A percentile compares a stretch with the other conserved stretches of the same genome.
Evolutionary conservation across 257 asterid genomes (phyloP).

Genomic region (Penstemon barbatus): DNA sequence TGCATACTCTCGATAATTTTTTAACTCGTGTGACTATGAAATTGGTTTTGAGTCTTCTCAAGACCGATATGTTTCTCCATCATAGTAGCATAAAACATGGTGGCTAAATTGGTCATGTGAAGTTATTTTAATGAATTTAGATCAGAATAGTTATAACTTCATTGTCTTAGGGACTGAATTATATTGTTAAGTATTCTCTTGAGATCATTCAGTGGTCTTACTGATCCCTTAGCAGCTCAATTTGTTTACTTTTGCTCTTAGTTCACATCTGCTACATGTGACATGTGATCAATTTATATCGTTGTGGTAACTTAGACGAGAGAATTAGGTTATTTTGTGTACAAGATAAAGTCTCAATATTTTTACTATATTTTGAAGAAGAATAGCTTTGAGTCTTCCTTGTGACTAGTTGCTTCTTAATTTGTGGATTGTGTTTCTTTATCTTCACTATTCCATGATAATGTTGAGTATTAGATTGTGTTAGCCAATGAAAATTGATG

Average conservation of each 20-base stretch:
- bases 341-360: not conserved
- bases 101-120: not conserved
- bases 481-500: slow-evolving; percentile 5
- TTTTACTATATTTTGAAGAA: slow-evolving; percentile 3
- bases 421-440: not conserved
- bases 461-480: not conserved
- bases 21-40: not conserved
- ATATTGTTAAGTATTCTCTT: not conserved
- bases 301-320: not conserved
- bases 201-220: slow-evolving; percentile 6
- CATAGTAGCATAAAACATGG: not conserved
- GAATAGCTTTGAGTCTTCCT: not conserved
- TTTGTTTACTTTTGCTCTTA: not conserved
- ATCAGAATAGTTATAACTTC: not conserved
- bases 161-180: not conserved
- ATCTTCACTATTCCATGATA: slow-evolving; percentile 1
- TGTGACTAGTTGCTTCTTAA: not conserved
- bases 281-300: not conserved
- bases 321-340: not conserved
- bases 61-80: not conserved
- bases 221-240: not conserved
- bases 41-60: not conserved
- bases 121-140: not conserved
- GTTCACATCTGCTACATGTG: not conserved
- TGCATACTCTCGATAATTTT: not conserved